Conservation (phyloP, 2,329 filamentous ascomycete genomes). For the Trichophyton verrucosum region DNA sequence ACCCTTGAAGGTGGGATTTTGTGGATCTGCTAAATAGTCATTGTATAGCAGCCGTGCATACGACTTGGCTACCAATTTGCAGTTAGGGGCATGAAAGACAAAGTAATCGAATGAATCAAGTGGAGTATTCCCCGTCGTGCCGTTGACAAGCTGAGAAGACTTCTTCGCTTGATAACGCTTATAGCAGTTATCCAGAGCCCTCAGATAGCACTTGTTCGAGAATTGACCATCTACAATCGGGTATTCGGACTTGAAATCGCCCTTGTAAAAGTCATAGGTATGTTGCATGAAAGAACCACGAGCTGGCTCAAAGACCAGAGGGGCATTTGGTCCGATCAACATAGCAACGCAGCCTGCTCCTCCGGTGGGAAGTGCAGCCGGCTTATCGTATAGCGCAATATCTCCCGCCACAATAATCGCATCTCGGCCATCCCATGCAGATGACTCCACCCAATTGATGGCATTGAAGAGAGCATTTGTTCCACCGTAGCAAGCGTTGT, state of each 20-base stretch:
- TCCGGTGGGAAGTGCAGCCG: conserved; percentile 62
- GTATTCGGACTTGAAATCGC: conserved; percentile 68
- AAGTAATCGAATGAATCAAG: conserved; percentile 76
- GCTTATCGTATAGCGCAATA: conserved; percentile 70
- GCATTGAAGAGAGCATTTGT: conserved; percentile 69
- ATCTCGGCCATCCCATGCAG: conserved; percentile 70
- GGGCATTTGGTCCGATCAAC: conserved; percentile 61
- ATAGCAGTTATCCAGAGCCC: conserved; percentile 66
- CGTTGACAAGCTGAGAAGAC: conserved; percentile 28
- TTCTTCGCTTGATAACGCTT: conserved; percentile 67
- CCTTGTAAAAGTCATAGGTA: conserved; percentile 82
- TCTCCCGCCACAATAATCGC: conserved; percentile 64
- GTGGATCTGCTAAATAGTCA: conserved; percentile 62
- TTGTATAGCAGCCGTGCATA: conserved; percentile 77
- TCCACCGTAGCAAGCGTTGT: conserved; percentile 72
- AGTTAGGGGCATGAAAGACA: conserved; percentile 71
- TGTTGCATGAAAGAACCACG: conserved; percentile 64
- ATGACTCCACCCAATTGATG: conserved; percentile 73
- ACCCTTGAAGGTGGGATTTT: conserved; percentile 55
- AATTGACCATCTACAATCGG: conserved; percentile 68
- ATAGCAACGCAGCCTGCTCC: conserved; percentile 64
- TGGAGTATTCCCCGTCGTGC: conserved; percentile 43
- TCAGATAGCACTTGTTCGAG: conserved; percentile 62
- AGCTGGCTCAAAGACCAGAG: conserved; percentile 59
- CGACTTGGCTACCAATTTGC: conserved; percentile 77